Evolutionary conservation across 78 protist species (phyloP).

Genomic region (Corallochytrium limacisporum): DNA sequence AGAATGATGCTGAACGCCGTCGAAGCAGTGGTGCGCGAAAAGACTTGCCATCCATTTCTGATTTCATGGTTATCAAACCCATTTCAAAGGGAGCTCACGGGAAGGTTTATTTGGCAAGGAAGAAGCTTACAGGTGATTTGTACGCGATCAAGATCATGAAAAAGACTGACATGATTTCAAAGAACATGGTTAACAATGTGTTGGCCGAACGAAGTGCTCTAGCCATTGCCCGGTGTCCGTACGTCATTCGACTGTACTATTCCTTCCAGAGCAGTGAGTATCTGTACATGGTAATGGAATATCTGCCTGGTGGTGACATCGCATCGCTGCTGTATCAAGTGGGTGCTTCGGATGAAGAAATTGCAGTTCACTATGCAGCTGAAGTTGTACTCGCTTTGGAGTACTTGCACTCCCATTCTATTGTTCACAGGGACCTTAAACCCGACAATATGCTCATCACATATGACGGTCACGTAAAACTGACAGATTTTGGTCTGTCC

Average conservation of each 20-base stretch:
- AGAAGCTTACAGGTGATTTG: conserved; percentile 14
- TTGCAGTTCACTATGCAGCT: conserved; percentile 26
- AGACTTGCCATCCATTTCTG: conserved; percentile 7
- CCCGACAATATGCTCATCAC: conserved; percentile 44
- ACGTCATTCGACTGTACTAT: conserved; percentile 23
- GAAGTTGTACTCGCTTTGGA: conserved; percentile 50
- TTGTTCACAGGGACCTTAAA: conserved; percentile 47
- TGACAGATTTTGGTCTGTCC: conserved; percentile 29
- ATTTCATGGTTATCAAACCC: conserved; percentile 28
- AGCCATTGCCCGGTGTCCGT: not conserved
- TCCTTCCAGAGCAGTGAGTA: not conserved
- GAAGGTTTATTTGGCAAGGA: conserved; percentile 30
- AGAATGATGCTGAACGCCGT: no score
- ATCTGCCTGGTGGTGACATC: conserved; percentile 14
- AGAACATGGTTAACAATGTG: conserved; percentile 28
- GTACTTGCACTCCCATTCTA: conserved; percentile 29
- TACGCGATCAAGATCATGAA: conserved; percentile 40
- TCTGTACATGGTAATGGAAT: conserved; percentile 22
- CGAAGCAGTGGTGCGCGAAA: no score
- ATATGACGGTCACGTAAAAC: not conserved
- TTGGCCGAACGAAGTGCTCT: conserved; percentile 18
- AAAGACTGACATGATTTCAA: conserved; percentile 27
- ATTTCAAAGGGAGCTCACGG: conserved; percentile 36
- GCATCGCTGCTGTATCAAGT: conserved; percentile 1
- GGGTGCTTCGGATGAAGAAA: conserved; percentile 4